Evolutionary conservation across 169 alveolate genomes (phyloP).

Genomic region (Plasmodium inui): DNA sequence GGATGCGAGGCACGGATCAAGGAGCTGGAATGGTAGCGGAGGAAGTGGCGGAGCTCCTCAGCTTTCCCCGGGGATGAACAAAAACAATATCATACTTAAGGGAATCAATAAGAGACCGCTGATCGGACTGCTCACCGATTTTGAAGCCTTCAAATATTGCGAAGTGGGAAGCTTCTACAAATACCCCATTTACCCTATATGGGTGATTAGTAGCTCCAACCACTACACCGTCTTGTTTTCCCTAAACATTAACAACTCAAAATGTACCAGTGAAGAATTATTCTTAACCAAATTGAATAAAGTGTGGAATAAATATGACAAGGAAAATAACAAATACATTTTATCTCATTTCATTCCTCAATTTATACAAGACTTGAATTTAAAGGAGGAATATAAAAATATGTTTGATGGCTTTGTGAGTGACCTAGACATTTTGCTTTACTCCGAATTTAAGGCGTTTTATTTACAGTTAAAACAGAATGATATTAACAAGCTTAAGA

Average conservation of each 20-base stretch:
- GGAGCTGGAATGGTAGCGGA: not conserved
- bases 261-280: constrained; percentile 60
- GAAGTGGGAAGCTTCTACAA: constrained; percentile 87
- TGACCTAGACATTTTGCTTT: constrained; percentile 46
- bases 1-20: not conserved
- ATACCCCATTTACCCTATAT: constrained; percentile 85
- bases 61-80: constrained; percentile 7
- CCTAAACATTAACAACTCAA: constrained; percentile 68
- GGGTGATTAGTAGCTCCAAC: constrained; percentile 86
- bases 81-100: constrained; percentile 77
- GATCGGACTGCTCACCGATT: constrained; percentile 86
- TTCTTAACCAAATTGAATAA: constrained; percentile 38
- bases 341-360: constrained; percentile 66
- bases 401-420: constrained; percentile 54
- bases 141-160: constrained; percentile 86
- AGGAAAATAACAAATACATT: constrained; percentile 81
- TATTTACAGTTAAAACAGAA: constrained; percentile 65
- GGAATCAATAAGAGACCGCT: constrained; percentile 82
- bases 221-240: constrained; percentile 85
- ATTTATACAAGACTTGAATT: constrained; percentile 77
- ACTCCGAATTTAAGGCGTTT: constrained; percentile 69
- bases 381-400: constrained; percentile 65
- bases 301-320: constrained; percentile 79
- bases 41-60: not conserved
- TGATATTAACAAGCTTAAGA: constrained; percentile 42